Conservation (phyloP, 257 asterid genomes). For the Fraxinus pennsylvanica region DNA sequence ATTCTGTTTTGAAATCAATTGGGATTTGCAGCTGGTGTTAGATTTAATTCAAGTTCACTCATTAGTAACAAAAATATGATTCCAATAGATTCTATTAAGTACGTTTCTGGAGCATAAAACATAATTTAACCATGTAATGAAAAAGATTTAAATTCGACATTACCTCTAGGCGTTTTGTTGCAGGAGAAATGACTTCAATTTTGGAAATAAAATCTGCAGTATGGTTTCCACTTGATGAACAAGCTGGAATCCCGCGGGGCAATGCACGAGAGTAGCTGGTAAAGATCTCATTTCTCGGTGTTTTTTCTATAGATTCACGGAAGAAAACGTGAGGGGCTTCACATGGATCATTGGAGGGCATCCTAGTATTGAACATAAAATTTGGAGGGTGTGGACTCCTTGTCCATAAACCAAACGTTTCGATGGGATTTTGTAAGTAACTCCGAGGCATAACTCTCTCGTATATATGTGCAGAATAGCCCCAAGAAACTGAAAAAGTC, state of each 20-base stretch:
- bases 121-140: not conserved
- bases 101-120: too few relatives aligned
- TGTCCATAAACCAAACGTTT: not conserved
- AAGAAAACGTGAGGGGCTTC: not conserved
- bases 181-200: conserved; percentile 32
- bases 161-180: conserved; percentile 29
- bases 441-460: not conserved
- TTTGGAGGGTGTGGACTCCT: not conserved
- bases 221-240: conserved; percentile 3
- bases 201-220: conserved; percentile 20
- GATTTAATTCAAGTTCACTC: not conserved
- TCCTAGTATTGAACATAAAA: not conserved
- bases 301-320: not conserved
- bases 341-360: not conserved
- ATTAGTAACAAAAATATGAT: too few relatives aligned
- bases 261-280: not conserved
- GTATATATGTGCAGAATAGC: conserved; percentile 7
- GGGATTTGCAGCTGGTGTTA: not conserved
- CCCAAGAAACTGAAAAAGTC: conserved; percentile 17
- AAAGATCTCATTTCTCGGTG: not conserved
- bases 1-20: not conserved
- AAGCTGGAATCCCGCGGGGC: not conserved
- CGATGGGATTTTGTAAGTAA: not conserved
- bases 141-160: not conserved
- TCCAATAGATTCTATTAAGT: too few relatives aligned